phyloP scores from a whole-genome alignment of 2,329 filamentous ascomycete species.

The Cladophialophora psammophila region DNA sequence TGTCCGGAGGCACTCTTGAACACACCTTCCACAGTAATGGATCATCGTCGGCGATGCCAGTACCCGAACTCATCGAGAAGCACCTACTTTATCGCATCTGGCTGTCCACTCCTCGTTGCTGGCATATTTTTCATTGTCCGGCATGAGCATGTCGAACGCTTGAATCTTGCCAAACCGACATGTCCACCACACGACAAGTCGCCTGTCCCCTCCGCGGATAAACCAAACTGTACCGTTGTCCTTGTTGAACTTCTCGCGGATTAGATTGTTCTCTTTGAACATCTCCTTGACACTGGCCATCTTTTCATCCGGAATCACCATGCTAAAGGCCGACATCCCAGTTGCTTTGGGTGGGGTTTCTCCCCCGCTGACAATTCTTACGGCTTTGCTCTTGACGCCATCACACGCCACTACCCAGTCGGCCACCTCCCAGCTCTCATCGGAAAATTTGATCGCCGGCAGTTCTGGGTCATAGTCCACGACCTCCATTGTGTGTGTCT shows the following conservation, averaged over 20 bases:
- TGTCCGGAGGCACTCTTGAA: neutral
- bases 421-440: neutral
- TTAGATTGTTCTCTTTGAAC: neutral
- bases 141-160: constrained; percentile 10
- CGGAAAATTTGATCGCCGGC: constrained; percentile 11
- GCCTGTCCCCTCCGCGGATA: neutral
- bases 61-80: constrained; percentile 5
- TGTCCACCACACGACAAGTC: constrained; percentile 8
- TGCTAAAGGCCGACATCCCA: neutral
- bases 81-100: constrained; percentile 6
- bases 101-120: constrained; percentile 14
- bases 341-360: neutral
- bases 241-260: constrained; percentile 6
- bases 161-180: constrained; percentile 12
- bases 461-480: constrained; percentile 10
- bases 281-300: neutral
- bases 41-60: neutral
- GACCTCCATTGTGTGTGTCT: neutral
- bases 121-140: constrained; percentile 10
- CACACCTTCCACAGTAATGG: constrained; percentile 11
- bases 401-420: constrained; percentile 11
- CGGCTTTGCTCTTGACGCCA: neutral
- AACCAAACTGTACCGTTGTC: neutral
- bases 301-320: constrained; percentile 11
- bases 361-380: neutral